A percentile compares a stretch with the other conserved stretches of the same genome.
Conservation (phyloP, 345 rosid genomes). For the Populus deltoides region DNA sequence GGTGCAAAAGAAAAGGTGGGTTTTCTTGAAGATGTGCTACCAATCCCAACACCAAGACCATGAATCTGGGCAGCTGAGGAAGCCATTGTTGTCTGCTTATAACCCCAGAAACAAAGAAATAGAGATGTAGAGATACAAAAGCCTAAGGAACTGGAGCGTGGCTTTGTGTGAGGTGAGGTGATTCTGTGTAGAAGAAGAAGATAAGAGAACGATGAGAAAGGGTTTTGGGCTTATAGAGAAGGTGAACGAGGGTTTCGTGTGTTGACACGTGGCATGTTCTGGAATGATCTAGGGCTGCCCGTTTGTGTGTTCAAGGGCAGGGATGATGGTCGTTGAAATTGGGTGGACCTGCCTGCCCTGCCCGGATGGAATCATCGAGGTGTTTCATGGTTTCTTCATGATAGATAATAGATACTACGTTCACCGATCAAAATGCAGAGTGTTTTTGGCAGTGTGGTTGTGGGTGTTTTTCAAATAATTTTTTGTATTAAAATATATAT, state of each 20-base stretch:
- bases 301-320: not conserved
- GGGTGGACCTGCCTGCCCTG: not conserved
- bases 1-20: conserved; percentile 19
- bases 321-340: not conserved
- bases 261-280: conserved; percentile 40
- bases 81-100: conserved; percentile 43
- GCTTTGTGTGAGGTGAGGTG: not conserved
- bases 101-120: too few species aligned
- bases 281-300: conserved; percentile 12
- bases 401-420: too few species aligned
- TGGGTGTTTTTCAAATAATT: too few species aligned
- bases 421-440: too few species aligned
- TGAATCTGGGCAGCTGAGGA: conserved; percentile 74
- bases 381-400: not conserved
- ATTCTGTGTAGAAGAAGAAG: conserved; percentile 4
- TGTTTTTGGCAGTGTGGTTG: too few species aligned
- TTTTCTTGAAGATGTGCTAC: conserved; percentile 28
- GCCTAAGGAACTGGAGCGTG: not conserved
- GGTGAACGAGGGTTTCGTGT: conserved; percentile 34
- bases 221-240: conserved; percentile 25
- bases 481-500: too few species aligned
- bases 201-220: conserved; percentile 12
- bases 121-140: not conserved
- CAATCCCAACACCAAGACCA: conserved; percentile 49
- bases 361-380: conserved; percentile 21